Evolutionary conservation across 495 filamentous ascomycete genomes (phyloP).

Genomic region (Xylaria venustula): DNA sequence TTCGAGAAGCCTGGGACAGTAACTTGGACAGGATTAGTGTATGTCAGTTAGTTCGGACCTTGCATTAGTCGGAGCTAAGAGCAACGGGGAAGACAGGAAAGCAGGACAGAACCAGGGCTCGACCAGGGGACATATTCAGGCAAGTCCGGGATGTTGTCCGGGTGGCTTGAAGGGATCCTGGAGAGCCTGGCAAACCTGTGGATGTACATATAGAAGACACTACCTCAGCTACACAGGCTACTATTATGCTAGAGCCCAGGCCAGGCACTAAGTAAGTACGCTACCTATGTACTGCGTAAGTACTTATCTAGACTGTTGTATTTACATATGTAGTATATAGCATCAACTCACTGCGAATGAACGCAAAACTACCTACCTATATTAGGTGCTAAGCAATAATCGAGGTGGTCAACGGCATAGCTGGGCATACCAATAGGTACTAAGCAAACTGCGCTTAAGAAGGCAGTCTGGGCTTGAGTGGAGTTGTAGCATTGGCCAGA

Average conservation of each 20-base stretch:
- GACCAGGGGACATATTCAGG: neutral
- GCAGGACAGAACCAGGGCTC: conserved; percentile 2
- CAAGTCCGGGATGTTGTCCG: conserved; percentile 6
- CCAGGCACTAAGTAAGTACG: neutral
- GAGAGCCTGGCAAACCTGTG: neutral
- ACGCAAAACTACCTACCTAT: too few relatives aligned
- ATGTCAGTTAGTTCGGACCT: conserved; percentile 14
- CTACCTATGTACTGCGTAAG: neutral
- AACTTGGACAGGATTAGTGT: neutral
- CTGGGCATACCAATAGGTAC: too few relatives aligned
- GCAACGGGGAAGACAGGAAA: conserved; percentile 11
- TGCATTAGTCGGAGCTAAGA: conserved; percentile 13
- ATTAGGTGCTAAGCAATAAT: too few relatives aligned
- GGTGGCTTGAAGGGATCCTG: conserved; percentile 13
- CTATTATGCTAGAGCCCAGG: too few relatives aligned
- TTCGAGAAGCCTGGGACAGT: conserved; percentile 13
- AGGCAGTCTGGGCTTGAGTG: too few relatives aligned
- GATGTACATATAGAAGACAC: too few relatives aligned
- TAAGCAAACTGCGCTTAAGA: too few relatives aligned
- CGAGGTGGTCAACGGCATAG: too few relatives aligned
- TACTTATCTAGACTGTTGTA: too few relatives aligned
- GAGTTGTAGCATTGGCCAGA: too few relatives aligned
- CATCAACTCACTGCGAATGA: too few relatives aligned
- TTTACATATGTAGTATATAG: neutral
- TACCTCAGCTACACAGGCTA: too few relatives aligned